Base-by-base conservation (phyloP, 2,329 filamentous ascomycete genomes). In the Pseudogymnoascus sp. region DNA sequence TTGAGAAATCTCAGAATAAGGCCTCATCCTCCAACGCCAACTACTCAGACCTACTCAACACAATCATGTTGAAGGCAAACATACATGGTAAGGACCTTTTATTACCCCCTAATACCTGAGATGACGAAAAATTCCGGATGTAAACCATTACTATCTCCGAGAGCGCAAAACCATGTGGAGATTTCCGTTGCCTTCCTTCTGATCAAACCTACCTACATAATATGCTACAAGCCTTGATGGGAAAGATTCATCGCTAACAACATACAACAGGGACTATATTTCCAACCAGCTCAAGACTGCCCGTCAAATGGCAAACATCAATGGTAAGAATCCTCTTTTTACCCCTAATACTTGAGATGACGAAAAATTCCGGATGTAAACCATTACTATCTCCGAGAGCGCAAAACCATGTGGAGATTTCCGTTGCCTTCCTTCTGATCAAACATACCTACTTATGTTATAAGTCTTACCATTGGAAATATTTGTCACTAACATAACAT, bases 131-230 rank as follows among this genome's bases (percentile, higher is more conserved):
- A 96, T 90, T 88, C 83, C 92, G 92, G 92, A 96, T 96, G 90
- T 94, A 90, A 96, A 95, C 77, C 78, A 82, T 81, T 84, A 81
- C 80, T 84, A 54, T 59, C 87, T 88, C 89, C 89, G 89, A 88
- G 88, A 89, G 91, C 91, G 92, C 92, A 96, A 86, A 85, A 80
- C 83, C 80, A 96, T 92, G 96, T 87, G 92, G 96, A 78, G 85
- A 87, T 89, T 87, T 96, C 92, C 92, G 92, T 96, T 97, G 92
- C 92, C 92, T 97, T 97, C 92, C 92, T 97, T 96, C 92, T 97
- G 92, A 96, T 86, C 57, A 40, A n/a, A 5, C 39, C 26, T 44
- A 24, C 17, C 11, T 10, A 41, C 17, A 2, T 21, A 33, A 36
- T 40, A 21, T 61, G 64, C 37, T 63, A 64, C 60, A 35, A 21